Conservation (phyloP, 805 yeast species). For the Ogataea saltuana region DNA sequence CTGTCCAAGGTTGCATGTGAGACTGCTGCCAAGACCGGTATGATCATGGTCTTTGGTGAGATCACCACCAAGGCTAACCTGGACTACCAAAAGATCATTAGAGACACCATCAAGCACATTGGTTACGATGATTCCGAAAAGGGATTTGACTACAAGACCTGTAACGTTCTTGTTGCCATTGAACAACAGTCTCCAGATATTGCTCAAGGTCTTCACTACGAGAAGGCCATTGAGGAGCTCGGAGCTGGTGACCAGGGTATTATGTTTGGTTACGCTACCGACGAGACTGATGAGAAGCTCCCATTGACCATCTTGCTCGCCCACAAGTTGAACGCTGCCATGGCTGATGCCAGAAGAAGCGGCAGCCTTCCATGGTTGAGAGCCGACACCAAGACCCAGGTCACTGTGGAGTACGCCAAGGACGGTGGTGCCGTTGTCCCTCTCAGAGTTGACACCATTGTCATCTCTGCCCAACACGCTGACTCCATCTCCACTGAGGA, state of each 20-base stretch:
- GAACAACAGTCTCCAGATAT: slow-evolving; percentile 99
- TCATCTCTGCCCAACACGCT: slow-evolving; percentile 97
- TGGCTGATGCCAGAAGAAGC: slow-evolving; percentile 96
- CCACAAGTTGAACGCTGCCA: slow-evolving; percentile 93
- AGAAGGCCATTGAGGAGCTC: slow-evolving; percentile 90
- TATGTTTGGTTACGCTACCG: slow-evolving; percentile 99
- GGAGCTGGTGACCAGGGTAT: slow-evolving; percentile 99
- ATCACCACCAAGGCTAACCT: slow-evolving; percentile 94
- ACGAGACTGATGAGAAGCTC: slow-evolving; percentile 96
- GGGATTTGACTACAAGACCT: slow-evolving; percentile 99
- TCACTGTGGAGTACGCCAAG: slow-evolving; percentile 92
- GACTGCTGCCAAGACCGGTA: slow-evolving; percentile 98
- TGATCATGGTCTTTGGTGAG: slow-evolving; percentile 99
- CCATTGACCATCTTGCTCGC: slow-evolving; percentile 94
- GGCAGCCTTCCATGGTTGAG: slow-evolving; percentile 96
- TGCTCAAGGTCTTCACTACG: slow-evolving; percentile 98
- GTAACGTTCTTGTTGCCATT: slow-evolving; percentile 97
- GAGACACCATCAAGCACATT: slow-evolving; percentile 97
- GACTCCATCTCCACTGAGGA: slow-evolving; percentile 94
- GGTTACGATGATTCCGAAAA: slow-evolving; percentile 95
- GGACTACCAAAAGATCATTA: slow-evolving; percentile 95
- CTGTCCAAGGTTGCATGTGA: slow-evolving; percentile 99
- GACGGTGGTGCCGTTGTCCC: slow-evolving; percentile 96
- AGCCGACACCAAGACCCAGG: slow-evolving; percentile 99
- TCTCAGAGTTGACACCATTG: slow-evolving; percentile 95